Base-by-base conservation (phyloP, 495 filamentous ascomycete species). In the Pyrenula aspistea region DNA sequence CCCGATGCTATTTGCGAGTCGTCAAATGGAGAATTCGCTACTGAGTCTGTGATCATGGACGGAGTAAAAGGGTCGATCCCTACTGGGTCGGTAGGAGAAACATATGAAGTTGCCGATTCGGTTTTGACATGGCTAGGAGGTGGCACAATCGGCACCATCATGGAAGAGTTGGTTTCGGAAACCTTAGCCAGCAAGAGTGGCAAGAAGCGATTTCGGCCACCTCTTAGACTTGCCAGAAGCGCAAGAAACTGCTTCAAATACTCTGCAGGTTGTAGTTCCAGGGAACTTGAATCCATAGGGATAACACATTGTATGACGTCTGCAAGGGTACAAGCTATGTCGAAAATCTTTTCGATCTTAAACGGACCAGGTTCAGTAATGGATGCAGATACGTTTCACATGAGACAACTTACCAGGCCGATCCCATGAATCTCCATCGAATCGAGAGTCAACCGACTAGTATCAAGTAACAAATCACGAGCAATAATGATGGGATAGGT, bases 281-380 rank as follows among this genome's bases (percentile, higher is more conserved):
- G 87, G 20, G 77, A 73, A 12, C 77, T 73, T 2, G 78, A 73
- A 11, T 72, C 68, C 50, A 72, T 64, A 1, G 83, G 76, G 0
- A 80, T 68, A 4, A 88, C 77, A 56, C 83, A 80, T 2, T 83
- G 76, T 53, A 92, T 82, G 8, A 88, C 82, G 61, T 92, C 88
- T 12, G 79, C 82, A 51, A 92, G 73, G 19, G 85, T 81, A 63
- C 80, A 86, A 3, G 87, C 80, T 49, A 91, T 76, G 62, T 87
- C 84, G 58, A 90, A 83, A 48, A 93, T 72, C 64, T 91, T 91
- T 58, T 89, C 87, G 50, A 88, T 78, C 74, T 84, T 55, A 23
- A 53, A 36, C 15, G 42, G 53, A 48, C n/a, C 57, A 42, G 31
- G 31, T 42, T 42, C n/a, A 42, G 31, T 15, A 15, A 8, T 42